phyloP scores from a whole-genome alignment of 129 eudicot species.

The Chrysanthemum seticuspe region DNA sequence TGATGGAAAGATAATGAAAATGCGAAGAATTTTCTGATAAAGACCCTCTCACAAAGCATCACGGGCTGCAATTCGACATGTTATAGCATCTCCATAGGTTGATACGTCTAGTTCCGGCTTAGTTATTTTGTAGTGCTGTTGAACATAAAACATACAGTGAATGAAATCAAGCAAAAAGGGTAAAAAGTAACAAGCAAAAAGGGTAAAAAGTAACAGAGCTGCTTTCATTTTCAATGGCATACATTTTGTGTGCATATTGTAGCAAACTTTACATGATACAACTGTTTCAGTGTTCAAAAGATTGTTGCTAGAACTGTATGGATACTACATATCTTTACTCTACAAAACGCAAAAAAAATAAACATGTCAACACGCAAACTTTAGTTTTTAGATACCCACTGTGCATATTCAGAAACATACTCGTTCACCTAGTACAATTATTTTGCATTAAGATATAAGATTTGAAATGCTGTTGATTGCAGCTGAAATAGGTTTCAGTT shows the following conservation, averaged over 20 bases:
- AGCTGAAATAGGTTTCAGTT: background rate
- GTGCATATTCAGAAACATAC: background rate
- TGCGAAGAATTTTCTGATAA: background rate
- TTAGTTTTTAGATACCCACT: background rate
- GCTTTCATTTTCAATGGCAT: background rate
- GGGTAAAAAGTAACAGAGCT: background rate
- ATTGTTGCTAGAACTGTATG: background rate
- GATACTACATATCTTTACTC: background rate
- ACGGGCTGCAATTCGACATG: slow-evolving; percentile 90
- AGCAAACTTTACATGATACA: too few relatives aligned
- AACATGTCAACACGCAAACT: background rate
- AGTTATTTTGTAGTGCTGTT: slow-evolving; percentile 82
- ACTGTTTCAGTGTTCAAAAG: background rate
- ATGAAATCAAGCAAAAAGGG: background rate
- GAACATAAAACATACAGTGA: slow-evolving; percentile 11
- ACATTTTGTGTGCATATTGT: background rate
- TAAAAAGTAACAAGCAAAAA: background rate
- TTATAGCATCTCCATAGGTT: slow-evolving; percentile 79
- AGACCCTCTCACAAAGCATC: slow-evolving; percentile 67
- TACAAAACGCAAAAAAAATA: background rate
- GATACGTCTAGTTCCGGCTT: slow-evolving; percentile 63
- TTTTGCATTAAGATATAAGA: background rate
- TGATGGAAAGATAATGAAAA: background rate
- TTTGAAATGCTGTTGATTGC: background rate
- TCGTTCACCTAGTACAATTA: background rate